Conservation (phyloP, 805 yeast species). For the Kodamaea restingae region DNA sequence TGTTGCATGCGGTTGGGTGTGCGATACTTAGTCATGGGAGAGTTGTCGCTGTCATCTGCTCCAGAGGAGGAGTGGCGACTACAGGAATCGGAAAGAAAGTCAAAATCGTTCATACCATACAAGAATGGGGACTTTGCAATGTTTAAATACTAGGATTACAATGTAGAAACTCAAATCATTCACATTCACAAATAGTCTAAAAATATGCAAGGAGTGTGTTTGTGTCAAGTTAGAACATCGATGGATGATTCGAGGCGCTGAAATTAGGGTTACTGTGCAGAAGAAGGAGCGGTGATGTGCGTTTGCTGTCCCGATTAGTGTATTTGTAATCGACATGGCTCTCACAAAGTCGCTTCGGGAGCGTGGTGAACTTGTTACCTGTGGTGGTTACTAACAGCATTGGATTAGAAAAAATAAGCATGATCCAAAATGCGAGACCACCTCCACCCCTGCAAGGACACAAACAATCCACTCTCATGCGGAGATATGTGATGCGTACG, state of each 20-base stretch:
- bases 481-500: no score
- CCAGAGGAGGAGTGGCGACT: background rate
- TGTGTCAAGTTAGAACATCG: slow-evolving; percentile 1
- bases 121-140: background rate
- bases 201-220: slow-evolving; percentile 1
- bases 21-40: slow-evolving; percentile 1
- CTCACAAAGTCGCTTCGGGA: slow-evolving; percentile 1
- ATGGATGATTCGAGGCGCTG: background rate
- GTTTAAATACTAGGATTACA: background rate
- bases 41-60: background rate
- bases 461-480: no score
- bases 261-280: no score
- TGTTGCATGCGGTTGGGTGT: background rate
- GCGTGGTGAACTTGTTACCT: slow-evolving; percentile 6
- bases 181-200: background rate
- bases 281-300: background rate
- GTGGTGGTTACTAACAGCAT: slow-evolving; percentile 1
- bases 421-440: background rate
- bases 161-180: background rate
- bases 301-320: background rate
- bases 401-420: background rate
- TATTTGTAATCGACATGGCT: no score
- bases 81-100: background rate
- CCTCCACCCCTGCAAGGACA: no score
- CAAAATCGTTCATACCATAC: background rate